phyloP scores from a whole-genome alignment of 306 rosid genomes.

The Styphnolobium japonicum region DNA sequence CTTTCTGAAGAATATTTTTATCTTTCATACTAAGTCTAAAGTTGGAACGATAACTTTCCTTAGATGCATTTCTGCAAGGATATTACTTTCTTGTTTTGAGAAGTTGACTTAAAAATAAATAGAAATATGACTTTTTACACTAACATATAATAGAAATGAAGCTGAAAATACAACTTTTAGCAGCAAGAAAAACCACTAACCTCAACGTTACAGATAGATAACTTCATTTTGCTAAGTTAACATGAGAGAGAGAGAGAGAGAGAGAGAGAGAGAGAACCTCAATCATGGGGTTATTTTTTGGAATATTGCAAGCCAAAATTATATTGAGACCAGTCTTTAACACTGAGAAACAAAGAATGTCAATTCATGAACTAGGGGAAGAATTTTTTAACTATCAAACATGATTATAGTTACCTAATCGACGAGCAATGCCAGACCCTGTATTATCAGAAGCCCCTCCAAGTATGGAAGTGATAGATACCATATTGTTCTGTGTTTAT shows the following conservation, averaged over 20 bases:
- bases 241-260: neutral
- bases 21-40: neutral
- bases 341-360: slow-evolving; percentile 40
- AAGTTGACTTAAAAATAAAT: neutral
- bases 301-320: slow-evolving; percentile 82
- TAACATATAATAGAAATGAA: neutral
- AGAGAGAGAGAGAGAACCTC: slow-evolving; percentile 51
- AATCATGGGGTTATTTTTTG: slow-evolving; percentile 68
- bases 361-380: neutral
- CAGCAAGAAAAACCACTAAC: neutral
- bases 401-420: slow-evolving; percentile 53
- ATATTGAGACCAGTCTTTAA: slow-evolving; percentile 77
- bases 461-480: slow-evolving; percentile 68
- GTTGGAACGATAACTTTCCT: neutral
- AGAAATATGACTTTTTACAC: neutral
- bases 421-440: slow-evolving; percentile 81
- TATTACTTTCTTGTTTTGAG: neutral
- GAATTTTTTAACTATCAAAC: neutral
- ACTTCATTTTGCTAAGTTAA: neutral
- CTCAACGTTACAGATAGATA: neutral
- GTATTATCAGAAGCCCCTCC: slow-evolving; percentile 90
- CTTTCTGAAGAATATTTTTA: neutral
- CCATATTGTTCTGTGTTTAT: slow-evolving; percentile 48
- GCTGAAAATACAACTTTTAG: neutral
- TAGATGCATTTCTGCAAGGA: neutral